These are phyloP conservation scores for Metschnikowia santaceciliae DNA, from an alignment of 805 yeast species.

Conservation along the genomic window DNA sequence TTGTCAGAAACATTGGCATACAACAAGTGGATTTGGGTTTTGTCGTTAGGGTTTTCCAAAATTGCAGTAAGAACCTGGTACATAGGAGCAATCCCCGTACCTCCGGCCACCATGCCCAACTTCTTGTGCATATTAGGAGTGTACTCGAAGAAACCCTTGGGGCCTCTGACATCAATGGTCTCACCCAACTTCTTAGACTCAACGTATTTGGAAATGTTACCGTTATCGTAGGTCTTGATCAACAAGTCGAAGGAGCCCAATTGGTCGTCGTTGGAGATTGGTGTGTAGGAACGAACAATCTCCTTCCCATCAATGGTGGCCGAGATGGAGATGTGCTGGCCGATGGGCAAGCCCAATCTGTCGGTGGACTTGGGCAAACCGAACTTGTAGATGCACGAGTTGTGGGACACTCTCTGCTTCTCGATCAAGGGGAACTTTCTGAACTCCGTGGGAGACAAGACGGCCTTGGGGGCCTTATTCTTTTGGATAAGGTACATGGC, in stretches of 20 bases:
- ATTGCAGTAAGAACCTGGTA: slow-evolving; percentile 85
- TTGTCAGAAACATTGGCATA: slow-evolving; percentile 79
- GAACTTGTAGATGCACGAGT: slow-evolving; percentile 79
- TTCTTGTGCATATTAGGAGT: slow-evolving; percentile 69
- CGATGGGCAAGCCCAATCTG: slow-evolving; percentile 83
- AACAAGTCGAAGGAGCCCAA: slow-evolving; percentile 81
- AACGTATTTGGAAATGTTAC: slow-evolving; percentile 75
- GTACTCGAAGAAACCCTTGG: slow-evolving; percentile 85
- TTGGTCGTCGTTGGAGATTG: slow-evolving; percentile 75
- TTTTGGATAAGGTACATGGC: slow-evolving; percentile 33
- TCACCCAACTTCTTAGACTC: slow-evolving; percentile 77
- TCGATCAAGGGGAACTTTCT: slow-evolving; percentile 76
- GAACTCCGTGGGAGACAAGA: slow-evolving; percentile 62
- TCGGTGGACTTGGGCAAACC: slow-evolving; percentile 73
- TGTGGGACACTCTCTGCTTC: slow-evolving; percentile 72
- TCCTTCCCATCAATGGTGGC: slow-evolving; percentile 77
- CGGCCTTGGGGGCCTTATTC: slow-evolving; percentile 40
- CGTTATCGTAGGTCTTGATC: slow-evolving; percentile 81
- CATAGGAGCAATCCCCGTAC: slow-evolving; percentile 97
- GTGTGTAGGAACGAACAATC: slow-evolving; percentile 83
- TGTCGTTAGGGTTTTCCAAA: slow-evolving; percentile 70
- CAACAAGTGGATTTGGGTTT: slow-evolving; percentile 66
- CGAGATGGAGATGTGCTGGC: slow-evolving; percentile 84
- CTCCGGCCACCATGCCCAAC: slow-evolving; percentile 93
- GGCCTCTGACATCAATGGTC: slow-evolving; percentile 74